A percentile compares a stretch with the other conserved stretches of the same genome.
Evolutionary conservation across 2,329 filamentous ascomycete species (phyloP).

Genomic region (Pseudogymnoascus sp.): DNA sequence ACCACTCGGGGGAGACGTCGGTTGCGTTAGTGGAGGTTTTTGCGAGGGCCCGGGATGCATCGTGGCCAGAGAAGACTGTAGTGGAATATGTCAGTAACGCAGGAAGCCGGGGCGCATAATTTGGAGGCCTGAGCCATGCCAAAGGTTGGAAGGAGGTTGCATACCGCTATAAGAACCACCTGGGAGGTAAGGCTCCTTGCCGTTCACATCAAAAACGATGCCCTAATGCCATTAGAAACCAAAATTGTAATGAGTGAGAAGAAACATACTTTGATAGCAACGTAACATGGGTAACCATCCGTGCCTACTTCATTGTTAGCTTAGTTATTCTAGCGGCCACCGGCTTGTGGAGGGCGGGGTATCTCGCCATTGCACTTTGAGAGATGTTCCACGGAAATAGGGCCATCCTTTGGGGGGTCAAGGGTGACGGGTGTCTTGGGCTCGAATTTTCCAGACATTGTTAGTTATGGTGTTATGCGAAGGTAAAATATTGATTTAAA

Average conservation of each 20-base stretch:
- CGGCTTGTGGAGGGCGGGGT: slow-evolving; percentile 1
- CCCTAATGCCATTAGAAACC: slow-evolving; percentile 47
- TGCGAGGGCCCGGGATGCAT: slow-evolving; percentile 85
- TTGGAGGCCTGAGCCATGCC: not conserved
- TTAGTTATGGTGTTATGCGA: not conserved
- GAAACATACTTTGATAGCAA: slow-evolving; percentile 57
- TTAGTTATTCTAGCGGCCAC: not conserved
- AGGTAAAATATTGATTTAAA: not conserved
- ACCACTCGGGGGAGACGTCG: slow-evolving; percentile 77
- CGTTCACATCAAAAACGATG: slow-evolving; percentile 87
- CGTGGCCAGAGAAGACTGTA: slow-evolving; percentile 89
- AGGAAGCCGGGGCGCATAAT: not conserved
- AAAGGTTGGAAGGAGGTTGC: slow-evolving; percentile 22
- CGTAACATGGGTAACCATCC: slow-evolving; percentile 58
- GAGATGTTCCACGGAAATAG: slow-evolving; percentile 73
- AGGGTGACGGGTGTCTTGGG: slow-evolving; percentile 71
- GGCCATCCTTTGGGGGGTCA: slow-evolving; percentile 77
- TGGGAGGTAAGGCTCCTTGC: slow-evolving; percentile 78
- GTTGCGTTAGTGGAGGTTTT: slow-evolving; percentile 79
- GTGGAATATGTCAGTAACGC: not conserved
- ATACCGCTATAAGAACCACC: slow-evolving; percentile 80
- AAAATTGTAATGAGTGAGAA: not conserved
- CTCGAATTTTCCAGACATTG: slow-evolving; percentile 62
- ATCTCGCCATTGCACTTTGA: slow-evolving; percentile 72
- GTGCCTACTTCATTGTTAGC: slow-evolving; percentile 41